A percentile compares a stretch with the other conserved stretches of the same genome.
phyloP scores from a whole-genome alignment of 768 basidiomycete species.

The Amanita fuliginea region DNA sequence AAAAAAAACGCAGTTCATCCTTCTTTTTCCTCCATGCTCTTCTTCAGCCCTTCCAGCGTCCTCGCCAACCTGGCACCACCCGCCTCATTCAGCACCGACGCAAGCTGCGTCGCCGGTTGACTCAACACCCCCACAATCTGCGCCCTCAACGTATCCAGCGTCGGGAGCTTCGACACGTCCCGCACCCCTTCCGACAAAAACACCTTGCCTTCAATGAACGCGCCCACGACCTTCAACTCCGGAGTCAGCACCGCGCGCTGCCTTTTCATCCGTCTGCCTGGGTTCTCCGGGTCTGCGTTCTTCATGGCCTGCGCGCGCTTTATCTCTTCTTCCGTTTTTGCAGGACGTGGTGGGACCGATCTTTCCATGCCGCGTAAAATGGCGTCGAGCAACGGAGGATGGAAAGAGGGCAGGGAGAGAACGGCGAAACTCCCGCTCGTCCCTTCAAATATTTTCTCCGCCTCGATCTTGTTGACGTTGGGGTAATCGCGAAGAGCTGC shows the following conservation, averaged over 20 bases:
- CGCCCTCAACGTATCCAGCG: constrained; percentile 63
- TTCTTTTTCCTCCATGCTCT: constrained; percentile 58
- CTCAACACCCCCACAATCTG: constrained; percentile 83
- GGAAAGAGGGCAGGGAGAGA: constrained; percentile 48
- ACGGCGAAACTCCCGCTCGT: constrained; percentile 32
- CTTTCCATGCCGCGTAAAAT: constrained; percentile 60
- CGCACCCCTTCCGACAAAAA: constrained; percentile 49
- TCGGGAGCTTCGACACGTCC: constrained; percentile 64
- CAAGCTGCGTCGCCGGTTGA: constrained; percentile 62
- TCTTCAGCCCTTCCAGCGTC: constrained; percentile 67
- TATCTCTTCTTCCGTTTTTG: constrained; percentile 40
- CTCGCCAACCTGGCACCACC: constrained; percentile 61
- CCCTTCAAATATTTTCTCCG: constrained; percentile 41
- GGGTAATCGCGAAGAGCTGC: constrained; percentile 59
- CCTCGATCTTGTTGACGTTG: constrained; percentile 35
- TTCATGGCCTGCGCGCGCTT: constrained; percentile 37
- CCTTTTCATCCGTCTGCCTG: constrained; percentile 59
- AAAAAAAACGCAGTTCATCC: too few species aligned
- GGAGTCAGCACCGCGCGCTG: constrained; percentile 45
- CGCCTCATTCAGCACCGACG: constrained; percentile 58
- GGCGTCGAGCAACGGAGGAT: constrained; percentile 62
- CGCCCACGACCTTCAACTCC: constrained; percentile 65
- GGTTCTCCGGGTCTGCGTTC: constrained; percentile 55
- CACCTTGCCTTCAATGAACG: constrained; percentile 66
- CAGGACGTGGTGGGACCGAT: constrained; percentile 47